phyloP scores from a whole-genome alignment of 176 grass and related monocot species.

The Aegilops speltoides region DNA sequence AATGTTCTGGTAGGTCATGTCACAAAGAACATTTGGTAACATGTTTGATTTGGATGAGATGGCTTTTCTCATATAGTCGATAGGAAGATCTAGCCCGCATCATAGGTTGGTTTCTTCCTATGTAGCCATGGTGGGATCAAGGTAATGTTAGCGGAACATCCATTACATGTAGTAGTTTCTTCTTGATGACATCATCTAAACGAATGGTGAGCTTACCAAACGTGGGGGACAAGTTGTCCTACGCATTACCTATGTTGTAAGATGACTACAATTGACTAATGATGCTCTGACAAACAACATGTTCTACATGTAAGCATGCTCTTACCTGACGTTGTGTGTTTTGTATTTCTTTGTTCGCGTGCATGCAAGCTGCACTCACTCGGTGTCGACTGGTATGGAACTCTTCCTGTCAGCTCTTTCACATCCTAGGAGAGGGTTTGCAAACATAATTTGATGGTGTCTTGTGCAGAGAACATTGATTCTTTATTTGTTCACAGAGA shows the following conservation, averaged over 20 bases:
- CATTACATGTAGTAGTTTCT: too few relatives aligned
- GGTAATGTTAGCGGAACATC: slow-evolving; percentile 27
- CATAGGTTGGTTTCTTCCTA: slow-evolving; percentile 73
- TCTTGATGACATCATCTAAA: too few relatives aligned
- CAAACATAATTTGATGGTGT: background rate
- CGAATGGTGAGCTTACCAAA: background rate
- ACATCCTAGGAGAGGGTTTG: background rate
- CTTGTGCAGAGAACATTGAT: background rate
- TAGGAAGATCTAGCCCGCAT: slow-evolving; percentile 61
- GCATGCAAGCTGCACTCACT: slow-evolving; percentile 28
- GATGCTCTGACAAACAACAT: slow-evolving; percentile 27
- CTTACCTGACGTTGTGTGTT: background rate
- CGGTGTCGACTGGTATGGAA: too few relatives aligned
- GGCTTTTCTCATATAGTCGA: slow-evolving; percentile 35
- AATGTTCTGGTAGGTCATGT: slow-evolving; percentile 60
- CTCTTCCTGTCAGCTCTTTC: background rate
- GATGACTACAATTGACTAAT: slow-evolving; percentile 75
- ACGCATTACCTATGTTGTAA: slow-evolving; percentile 68
- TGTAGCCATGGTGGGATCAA: slow-evolving; percentile 74
- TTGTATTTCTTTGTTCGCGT: slow-evolving; percentile 14
- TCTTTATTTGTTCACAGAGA: too few relatives aligned
- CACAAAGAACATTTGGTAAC: background rate
- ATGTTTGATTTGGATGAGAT: background rate
- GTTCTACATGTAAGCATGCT: too few relatives aligned
- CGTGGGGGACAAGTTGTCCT: slow-evolving; percentile 60